Evolutionary conservation across 805 yeast species (phyloP).

Genomic region (Barnettozyma populi): DNA sequence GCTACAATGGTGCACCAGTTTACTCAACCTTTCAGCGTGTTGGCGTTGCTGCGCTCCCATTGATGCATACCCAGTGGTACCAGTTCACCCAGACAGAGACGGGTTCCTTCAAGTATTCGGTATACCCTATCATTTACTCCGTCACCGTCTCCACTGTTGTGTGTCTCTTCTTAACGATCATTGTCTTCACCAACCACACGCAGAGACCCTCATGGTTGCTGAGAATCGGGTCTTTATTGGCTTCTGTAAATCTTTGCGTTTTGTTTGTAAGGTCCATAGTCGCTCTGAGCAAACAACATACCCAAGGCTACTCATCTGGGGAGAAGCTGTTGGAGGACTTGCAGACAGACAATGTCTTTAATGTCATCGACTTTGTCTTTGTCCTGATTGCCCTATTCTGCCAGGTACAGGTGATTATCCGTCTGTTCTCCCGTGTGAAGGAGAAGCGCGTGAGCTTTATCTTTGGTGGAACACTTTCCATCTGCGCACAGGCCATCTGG

Average conservation of each 20-base stretch:
- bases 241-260: conserved; percentile 50
- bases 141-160: conserved; percentile 61
- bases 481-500: conserved; percentile 63
- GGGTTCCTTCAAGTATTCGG: conserved; percentile 48
- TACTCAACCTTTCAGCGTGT: conserved; percentile 29
- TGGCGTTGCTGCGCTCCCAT: conserved; percentile 34
- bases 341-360: conserved; percentile 40
- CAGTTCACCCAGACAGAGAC: conserved; percentile 31
- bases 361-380: conserved; percentile 52
- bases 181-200: conserved; percentile 60
- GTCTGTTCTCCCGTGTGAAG: conserved; percentile 58
- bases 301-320: conserved; percentile 33
- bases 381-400: conserved; percentile 55
- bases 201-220: conserved; percentile 53
- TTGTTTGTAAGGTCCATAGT: conserved; percentile 44
- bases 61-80: conserved; percentile 44
- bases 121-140: conserved; percentile 58
- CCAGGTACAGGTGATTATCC: conserved; percentile 67
- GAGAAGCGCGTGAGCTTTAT: conserved; percentile 62
- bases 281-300: conserved; percentile 43
- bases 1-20: conserved; percentile 30
- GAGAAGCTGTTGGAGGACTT: conserved; percentile 39
- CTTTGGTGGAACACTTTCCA: conserved; percentile 48
- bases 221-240: conserved; percentile 43
- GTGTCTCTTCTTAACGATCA: conserved; percentile 55